Base-by-base conservation (phyloP, 805 yeast genomes). In the Ogataea paraovalis region DNA sequence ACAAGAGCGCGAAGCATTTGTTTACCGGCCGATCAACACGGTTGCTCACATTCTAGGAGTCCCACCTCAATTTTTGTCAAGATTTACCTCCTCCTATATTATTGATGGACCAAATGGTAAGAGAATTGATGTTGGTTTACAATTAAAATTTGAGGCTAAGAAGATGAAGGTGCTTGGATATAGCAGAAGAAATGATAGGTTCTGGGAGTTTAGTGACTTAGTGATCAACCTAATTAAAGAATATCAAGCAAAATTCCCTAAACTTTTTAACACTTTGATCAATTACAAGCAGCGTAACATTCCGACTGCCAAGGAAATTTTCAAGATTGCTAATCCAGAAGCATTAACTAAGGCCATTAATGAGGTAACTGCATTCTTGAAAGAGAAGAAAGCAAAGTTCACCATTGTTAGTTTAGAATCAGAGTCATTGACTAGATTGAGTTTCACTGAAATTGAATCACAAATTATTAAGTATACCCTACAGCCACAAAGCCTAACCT, bases 121-220 rank as follows among this genome's bases (percentile, higher is more conserved):
- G 53, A 75, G 76, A 53, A 59, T 74, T 9, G 85, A 91, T 60
- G 72, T 94, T 58, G 98, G 98, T 19, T 71, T 94, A 53, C 87
- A 85, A 48, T 73, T 94, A 64, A 91, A 91, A 67, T 86, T 83
- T 66, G 96, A 91, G 54, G 79, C 79, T 20, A 79, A 80, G 50
- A 80, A 89, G 56, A 77, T 79, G 58, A 92, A 92, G 66, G 98
- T 88, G 3, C 73, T 91, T 52, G 99, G 98, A 4, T 92, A 82
- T 69, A 82, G 97, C 1, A 77, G 82, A 49, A 81, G 83, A 59
- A 71, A 67, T 38, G 76, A 72, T 22, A 73, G 74, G 43, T 83
- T 81, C 20, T 94, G 99, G 99, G 89, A 83, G 56, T 94, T 73
- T 65, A 86, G 95, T 53, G 82, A 80, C 9, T 69, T 84, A 56